Evolutionary conservation across 2,329 filamentous ascomycete genomes (phyloP).

Genomic region (Botrytis tulipae): DNA sequence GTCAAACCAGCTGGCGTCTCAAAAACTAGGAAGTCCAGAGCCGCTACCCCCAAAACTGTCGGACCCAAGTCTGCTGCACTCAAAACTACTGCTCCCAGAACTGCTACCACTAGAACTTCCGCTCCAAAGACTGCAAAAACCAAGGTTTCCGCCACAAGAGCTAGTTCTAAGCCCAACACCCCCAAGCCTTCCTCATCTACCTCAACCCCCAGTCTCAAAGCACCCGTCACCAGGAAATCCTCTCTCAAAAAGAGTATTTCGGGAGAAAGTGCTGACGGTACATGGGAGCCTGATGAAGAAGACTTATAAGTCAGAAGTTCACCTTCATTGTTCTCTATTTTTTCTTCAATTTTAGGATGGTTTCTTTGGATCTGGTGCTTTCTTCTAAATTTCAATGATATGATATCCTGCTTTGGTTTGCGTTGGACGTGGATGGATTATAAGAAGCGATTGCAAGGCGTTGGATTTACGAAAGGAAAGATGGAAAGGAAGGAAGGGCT

Average conservation of each 20-base stretch:
- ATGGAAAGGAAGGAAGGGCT: neutral
- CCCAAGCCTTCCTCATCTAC: neutral
- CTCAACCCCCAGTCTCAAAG: neutral
- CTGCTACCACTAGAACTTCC: neutral
- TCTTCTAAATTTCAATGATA: neutral
- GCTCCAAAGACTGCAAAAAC: neutral
- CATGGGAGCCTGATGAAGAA: neutral
- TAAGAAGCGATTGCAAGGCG: no score
- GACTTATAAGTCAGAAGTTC: neutral
- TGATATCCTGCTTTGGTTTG: neutral
- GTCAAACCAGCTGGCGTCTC: neutral
- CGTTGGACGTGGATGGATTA: neutral
- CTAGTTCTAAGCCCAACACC: neutral
- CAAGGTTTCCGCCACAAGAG: neutral
- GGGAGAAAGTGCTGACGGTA: neutral
- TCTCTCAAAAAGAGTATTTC: neutral
- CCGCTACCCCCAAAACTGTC: neutral
- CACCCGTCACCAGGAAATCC: neutral
- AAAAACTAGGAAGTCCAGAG: neutral
- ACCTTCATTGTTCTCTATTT: no score
- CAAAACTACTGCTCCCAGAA: neutral
- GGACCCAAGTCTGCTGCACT: neutral
- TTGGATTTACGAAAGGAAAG: neutral
- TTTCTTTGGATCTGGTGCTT: neutral
- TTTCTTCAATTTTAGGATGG: rapidly evolving